Base-by-base conservation (phyloP, 768 basidiomycete species). In the Filobasidium floriforme region DNA sequence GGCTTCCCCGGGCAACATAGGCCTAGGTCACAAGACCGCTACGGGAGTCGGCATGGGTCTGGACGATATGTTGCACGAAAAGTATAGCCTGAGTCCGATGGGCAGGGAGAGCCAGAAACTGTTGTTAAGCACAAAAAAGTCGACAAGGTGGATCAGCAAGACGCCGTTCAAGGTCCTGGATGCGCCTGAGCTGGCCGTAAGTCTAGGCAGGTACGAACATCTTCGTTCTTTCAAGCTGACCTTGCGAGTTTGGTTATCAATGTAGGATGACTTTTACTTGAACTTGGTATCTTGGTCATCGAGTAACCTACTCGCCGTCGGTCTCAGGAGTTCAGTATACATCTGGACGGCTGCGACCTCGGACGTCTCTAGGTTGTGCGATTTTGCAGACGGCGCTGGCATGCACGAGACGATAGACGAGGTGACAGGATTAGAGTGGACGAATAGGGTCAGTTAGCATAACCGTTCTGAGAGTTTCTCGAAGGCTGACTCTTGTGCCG, bases 201-300 rank as follows among this genome's bases (percentile, higher is more conserved):
- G 78, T 70, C 32, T n/a, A 60, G 14, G n/a, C 1, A 19, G 18
- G n/a, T n/a, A 26, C 9, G 28, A 19, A 24, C 14, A 19, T 28
- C 24, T 19, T 41, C 63, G 67, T 71, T 57, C 70, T 51, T n/a
- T 37, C 14, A 14, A 12, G 1, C 11, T 41, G 22, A 61, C 14
- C 1, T 7, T 49, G 26, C 15, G 22, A 24, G 37, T 14, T 40
- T 22, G 24, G 7, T 5, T 49, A 12, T 49, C 22, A 10, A 12
- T 15, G 15, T 44, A 78, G 76, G 94, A 98, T 76, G 94, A 99
- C 77, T 99, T 97, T 79, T 98, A 99, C 74, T 87, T 99, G 69
- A 98, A 98, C 74, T 83, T 98, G 12, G 92, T 98, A 26, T 93
- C 97, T 69, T 98, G 96, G 96, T 90, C 89, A 1, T 88, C 87